Base-by-base conservation (phyloP, 768 basidiomycete genomes). In the Galerina marginata region DNA sequence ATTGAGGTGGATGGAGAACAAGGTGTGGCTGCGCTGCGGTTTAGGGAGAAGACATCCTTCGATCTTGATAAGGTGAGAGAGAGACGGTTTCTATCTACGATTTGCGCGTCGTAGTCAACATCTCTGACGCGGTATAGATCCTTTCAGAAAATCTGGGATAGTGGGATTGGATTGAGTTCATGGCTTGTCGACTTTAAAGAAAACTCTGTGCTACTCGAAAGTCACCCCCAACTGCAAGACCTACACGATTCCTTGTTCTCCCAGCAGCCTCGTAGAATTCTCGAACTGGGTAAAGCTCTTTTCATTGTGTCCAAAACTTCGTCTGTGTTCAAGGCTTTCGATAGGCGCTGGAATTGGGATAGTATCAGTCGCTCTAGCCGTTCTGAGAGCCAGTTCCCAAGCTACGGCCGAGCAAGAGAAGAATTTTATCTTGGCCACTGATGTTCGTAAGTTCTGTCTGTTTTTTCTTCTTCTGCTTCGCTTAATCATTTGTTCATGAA, bases 141-240 rank as follows among this genome's bases (percentile, higher is more conserved):
- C 71, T 54, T 67, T 37, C 77, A 96, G 95, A 96, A 96, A 93
- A 84, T 96, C 55, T 97, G 95, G 95, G 95, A 96, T 71, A 95
- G 94, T 44, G 95, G 95, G 2, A 81, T 96, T 48, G 94, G 92
- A 6, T 75, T 95, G 16, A 88, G 90, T 58, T 84, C 93, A 2
- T 95, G 92, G 92, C 76, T 96, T 4, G 77, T 83, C 29, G 73
- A 60, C 63, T 70, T 76, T 54, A 69, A 67, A 42, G 62, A 69
- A 59, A 66, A 66, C 48, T 50, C 45, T 14, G n/a, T 60, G 33
- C 55, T 50, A 33, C 54, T 11, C 55, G 58, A 48, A 60, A 47
- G 4, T 11, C 44, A 60, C 45, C 10, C 45, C 9, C 43, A 9
- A 6, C 48, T 66, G 50, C 14, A 61, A 37, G 39, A 37, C 12